Evolutionary conservation across 1,139 yeast genomes (phyloP).

Genomic region (Taphrina confusa): DNA sequence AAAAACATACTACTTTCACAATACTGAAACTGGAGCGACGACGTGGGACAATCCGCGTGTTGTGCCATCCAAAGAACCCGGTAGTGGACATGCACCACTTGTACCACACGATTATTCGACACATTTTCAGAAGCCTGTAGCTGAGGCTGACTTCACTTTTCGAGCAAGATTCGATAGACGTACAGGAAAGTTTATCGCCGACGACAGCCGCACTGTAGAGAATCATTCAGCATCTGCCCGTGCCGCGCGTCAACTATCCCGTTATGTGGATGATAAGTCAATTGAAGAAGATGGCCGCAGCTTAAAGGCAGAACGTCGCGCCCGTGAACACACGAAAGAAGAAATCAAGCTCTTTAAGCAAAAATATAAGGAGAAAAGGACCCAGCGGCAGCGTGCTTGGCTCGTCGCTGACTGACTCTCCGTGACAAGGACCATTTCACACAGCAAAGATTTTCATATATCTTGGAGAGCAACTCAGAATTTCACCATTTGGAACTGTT

Average conservation of each 20-base stretch:
- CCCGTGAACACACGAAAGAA: conserved; percentile 41
- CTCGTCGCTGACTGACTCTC: conserved; percentile 35
- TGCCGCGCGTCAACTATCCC: conserved; percentile 20
- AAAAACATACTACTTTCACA: conserved; percentile 43
- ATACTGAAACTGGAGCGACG: conserved; percentile 42
- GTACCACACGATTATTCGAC: background rate
- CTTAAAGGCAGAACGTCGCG: conserved; percentile 41
- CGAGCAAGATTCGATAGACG: conserved; percentile 31
- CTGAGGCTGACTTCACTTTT: conserved; percentile 27
- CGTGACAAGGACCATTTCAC: too few species aligned
- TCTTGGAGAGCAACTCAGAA: too few species aligned
- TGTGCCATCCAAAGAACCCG: conserved; percentile 18
- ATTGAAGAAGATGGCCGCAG: conserved; percentile 41
- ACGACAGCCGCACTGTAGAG: conserved; percentile 23
- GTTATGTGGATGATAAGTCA: conserved; percentile 37
- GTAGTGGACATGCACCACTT: background rate
- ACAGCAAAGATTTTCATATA: too few species aligned
- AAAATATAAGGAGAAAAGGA: conserved; percentile 42
- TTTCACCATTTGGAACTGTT: too few species aligned
- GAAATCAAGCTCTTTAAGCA: conserved; percentile 42
- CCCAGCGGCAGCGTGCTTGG: conserved; percentile 42
- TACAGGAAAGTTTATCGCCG: conserved; percentile 34
- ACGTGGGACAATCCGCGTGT: conserved; percentile 45
- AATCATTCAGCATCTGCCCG: conserved; percentile 32
- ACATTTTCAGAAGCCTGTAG: background rate